These are phyloP conservation scores for Skeletonema potamos DNA, from an alignment of 108 stramenopile species.

Conservation along the genomic window DNA sequence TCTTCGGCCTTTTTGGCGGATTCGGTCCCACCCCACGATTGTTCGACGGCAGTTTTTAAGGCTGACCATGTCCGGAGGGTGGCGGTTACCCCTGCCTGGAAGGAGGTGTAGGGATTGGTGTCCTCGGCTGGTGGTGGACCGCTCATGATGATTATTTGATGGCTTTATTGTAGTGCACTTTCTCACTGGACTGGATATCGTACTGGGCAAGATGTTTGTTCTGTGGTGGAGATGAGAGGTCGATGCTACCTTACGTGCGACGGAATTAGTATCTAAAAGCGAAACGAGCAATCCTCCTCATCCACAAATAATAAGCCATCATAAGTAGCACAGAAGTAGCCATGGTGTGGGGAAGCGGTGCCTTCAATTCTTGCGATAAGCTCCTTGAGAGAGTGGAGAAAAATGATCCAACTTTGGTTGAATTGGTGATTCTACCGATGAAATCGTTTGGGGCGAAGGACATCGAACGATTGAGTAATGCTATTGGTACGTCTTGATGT, in stretches of 20 bases:
- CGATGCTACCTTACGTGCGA: too few relatives aligned
- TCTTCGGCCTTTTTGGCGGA: slow-evolving; percentile 69
- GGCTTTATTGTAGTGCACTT: too few relatives aligned
- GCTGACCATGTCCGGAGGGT: slow-evolving; percentile 85
- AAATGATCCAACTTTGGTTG: slow-evolving; percentile 59
- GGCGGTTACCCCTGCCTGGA: slow-evolving; percentile 87
- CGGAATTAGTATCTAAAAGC: too few relatives aligned
- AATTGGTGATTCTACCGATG: slow-evolving; percentile 67
- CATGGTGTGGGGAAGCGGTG: slow-evolving; percentile 15
- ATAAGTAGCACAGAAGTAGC: not conserved
- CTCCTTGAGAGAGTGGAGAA: slow-evolving; percentile 63
- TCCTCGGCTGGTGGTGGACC: too few relatives aligned
- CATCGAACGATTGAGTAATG: slow-evolving; percentile 46
- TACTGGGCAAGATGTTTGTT: not conserved
- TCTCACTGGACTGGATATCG: too few relatives aligned
- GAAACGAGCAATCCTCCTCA: not conserved
- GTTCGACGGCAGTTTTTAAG: slow-evolving; percentile 70
- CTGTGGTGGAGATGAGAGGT: not conserved
- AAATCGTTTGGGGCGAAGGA: slow-evolving; percentile 65
- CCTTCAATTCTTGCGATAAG: slow-evolving; percentile 56
- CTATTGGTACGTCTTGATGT: slow-evolving; percentile 34
- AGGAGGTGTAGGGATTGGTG: slow-evolving; percentile 52
- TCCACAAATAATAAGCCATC: not conserved
- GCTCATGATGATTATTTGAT: not conserved
- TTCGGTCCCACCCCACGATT: slow-evolving; percentile 78